Evolutionary conservation across 2,329 filamentous ascomycete species (phyloP).

Genomic region (Hymenoscyphus occultus): DNA sequence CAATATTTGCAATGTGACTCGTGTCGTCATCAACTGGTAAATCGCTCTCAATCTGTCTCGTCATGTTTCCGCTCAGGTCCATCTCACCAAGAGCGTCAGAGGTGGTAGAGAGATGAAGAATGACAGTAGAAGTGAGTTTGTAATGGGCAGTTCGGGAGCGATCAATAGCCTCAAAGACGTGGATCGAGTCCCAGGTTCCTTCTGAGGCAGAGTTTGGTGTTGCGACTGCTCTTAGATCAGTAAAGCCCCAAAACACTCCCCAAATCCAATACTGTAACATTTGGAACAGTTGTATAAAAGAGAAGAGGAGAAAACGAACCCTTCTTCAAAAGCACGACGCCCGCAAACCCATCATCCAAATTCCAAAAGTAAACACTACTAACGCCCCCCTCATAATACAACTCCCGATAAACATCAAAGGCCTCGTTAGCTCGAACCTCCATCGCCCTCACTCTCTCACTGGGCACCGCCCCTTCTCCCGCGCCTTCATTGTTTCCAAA

Average conservation of each 20-base stretch:
- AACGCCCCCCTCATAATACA: conserved; percentile 96
- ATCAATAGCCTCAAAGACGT: conserved; percentile 96
- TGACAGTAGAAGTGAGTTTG: conserved; percentile 96
- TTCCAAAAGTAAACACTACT: conserved; percentile 99
- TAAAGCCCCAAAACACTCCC: background rate
- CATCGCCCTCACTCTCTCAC: conserved; percentile 87
- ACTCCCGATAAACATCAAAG: conserved; percentile 92
- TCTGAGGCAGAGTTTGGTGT: conserved; percentile 63
- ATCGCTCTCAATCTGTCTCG: conserved; percentile 90
- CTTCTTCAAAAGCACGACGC: conserved; percentile 94
- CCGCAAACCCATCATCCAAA: conserved; percentile 94
- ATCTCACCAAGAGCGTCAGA: conserved; percentile 72
- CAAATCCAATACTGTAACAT: background rate
- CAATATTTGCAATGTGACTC: conserved; percentile 94
- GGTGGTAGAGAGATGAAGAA: conserved; percentile 76
- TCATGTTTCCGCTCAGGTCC: conserved; percentile 97
- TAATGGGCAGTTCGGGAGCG: conserved; percentile 90
- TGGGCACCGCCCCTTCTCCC: conserved; percentile 80
- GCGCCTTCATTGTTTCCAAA: conserved; percentile 54
- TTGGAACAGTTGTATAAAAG: conserved; percentile 9
- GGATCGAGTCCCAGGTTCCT: conserved; percentile 96
- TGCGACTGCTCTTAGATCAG: conserved; percentile 50
- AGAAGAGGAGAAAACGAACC: conserved; percentile 48
- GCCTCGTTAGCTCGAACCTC: conserved; percentile 92
- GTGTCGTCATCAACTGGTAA: conserved; percentile 85